phyloP scores from a whole-genome alignment of 495 filamentous ascomycete genomes.

The Barbatosphaeria neglecta region DNA sequence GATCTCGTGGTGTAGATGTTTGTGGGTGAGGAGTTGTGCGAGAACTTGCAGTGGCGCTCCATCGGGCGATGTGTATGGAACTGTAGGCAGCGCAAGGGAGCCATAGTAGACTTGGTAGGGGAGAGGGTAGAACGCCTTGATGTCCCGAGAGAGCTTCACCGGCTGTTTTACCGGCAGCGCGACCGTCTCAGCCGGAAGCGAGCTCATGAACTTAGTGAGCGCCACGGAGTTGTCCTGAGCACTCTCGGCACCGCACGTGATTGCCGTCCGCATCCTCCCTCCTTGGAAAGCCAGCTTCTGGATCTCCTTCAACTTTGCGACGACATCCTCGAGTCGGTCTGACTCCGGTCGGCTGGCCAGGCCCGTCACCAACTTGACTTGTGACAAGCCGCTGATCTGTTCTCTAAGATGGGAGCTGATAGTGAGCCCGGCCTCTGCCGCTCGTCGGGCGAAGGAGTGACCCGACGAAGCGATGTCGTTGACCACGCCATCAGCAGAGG shows the following conservation, averaged over 20 bases:
- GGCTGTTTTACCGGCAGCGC: constrained; percentile 20
- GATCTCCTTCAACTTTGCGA: constrained; percentile 78
- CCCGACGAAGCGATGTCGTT: constrained; percentile 82
- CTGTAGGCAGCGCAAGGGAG: constrained; percentile 65
- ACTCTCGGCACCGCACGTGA: constrained; percentile 72
- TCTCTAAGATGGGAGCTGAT: constrained; percentile 58
- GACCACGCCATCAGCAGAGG: constrained; percentile 77
- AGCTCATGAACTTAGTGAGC: constrained; percentile 59
- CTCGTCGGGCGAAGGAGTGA: constrained; percentile 71
- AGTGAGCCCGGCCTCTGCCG: constrained; percentile 69
- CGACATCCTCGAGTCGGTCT: constrained; percentile 60
- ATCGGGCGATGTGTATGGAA: constrained; percentile 66
- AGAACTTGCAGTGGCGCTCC: constrained; percentile 76
- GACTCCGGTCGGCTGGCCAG: constrained; percentile 39
- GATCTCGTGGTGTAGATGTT: constrained; percentile 93
- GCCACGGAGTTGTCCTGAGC: constrained; percentile 56
- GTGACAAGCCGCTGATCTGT: constrained; percentile 73
- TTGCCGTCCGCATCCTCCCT: constrained; percentile 57
- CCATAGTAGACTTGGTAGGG: constrained; percentile 97
- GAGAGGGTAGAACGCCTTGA: constrained; percentile 81
- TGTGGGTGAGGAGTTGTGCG: constrained; percentile 89
- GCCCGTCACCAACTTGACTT: constrained; percentile 72
- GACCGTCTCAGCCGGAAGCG: constrained; percentile 35
- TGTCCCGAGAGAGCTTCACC: constrained; percentile 24
- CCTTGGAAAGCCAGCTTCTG: constrained; percentile 60